phyloP scores from a whole-genome alignment of 2,329 filamentous ascomycete genomes.

The Chaetomium globosum region DNA sequence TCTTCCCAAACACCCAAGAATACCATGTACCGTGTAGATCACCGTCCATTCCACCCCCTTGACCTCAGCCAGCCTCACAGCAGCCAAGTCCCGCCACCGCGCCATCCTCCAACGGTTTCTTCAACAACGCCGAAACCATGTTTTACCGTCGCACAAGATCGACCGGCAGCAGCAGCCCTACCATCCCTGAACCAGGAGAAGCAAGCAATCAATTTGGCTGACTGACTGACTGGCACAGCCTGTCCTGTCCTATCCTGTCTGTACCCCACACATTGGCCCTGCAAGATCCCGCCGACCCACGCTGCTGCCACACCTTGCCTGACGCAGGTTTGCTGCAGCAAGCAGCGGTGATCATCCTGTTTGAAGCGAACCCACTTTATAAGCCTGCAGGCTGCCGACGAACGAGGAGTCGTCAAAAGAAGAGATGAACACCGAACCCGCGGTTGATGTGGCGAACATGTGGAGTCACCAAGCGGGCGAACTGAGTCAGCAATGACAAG shows the following conservation, averaged over 20 bases:
- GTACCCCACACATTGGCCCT: slow-evolving; percentile 3
- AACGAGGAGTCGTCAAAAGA: not conserved
- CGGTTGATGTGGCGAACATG: not conserved
- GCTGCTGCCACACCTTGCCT: not conserved
- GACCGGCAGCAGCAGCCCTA: not conserved
- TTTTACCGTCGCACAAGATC: slow-evolving; percentile 1
- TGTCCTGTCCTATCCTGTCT: not conserved
- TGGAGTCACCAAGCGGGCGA: not conserved
- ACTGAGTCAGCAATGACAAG: not conserved
- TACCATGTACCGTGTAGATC: not conserved
- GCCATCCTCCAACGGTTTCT: not conserved
- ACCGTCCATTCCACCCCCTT: not conserved
- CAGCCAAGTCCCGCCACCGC: not conserved
- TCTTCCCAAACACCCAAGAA: not conserved
- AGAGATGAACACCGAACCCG: not conserved
- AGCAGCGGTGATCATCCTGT: not conserved
- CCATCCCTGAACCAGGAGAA: not conserved
- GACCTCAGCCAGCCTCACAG: not conserved
- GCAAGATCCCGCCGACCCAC: not conserved
- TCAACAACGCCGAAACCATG: not conserved
- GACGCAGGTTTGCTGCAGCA: not conserved
- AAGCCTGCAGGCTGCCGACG: slow-evolving; percentile 17
- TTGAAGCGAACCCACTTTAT: not conserved
- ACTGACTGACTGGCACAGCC: not conserved
- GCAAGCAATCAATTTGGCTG: not conserved